Percentiles rank a stretch among this genome's conserved stretches.
Evolutionary conservation across 495 filamentous ascomycete species (phyloP).

Genomic region (Neurospora pannonica): DNA sequence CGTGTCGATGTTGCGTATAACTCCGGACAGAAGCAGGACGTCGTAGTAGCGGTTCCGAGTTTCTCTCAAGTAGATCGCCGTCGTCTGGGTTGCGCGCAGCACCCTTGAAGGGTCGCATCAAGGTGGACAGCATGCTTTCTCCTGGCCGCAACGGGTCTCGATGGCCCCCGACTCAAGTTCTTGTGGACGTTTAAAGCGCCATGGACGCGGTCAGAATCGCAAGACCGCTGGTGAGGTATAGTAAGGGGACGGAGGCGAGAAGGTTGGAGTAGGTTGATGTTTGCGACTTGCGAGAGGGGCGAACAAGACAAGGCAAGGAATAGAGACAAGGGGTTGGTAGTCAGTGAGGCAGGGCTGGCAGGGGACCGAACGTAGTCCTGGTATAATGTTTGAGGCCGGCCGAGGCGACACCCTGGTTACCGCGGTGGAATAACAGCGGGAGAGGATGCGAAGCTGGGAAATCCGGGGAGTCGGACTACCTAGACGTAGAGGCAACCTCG

Average conservation of each 20-base stretch:
- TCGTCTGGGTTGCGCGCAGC: slow-evolving; percentile 11
- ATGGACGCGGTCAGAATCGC: slow-evolving; percentile 13
- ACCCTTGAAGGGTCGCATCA: slow-evolving; percentile 32
- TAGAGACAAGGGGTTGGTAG: not conserved
- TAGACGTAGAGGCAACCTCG: not conserved
- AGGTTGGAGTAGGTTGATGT: not conserved
- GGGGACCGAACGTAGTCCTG: not conserved
- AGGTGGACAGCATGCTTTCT: slow-evolving; percentile 32
- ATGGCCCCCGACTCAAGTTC: not conserved
- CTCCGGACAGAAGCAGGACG: slow-evolving; percentile 21
- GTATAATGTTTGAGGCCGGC: not conserved
- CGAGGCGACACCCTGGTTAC: not conserved
- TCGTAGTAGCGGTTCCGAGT: slow-evolving; percentile 6
- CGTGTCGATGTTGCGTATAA: slow-evolving; percentile 34
- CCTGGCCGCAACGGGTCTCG: not conserved
- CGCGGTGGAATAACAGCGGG: not conserved
- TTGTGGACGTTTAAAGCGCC: slow-evolving; percentile 11
- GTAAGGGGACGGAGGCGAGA: not conserved
- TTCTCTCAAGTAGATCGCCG: slow-evolving; percentile 2
- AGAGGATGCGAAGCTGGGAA: not conserved
- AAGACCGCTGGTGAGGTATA: not conserved
- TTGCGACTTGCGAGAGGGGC: not conserved
- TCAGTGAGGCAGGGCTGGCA: not conserved
- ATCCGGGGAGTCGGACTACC: not conserved
- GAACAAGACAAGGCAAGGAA: not conserved